These are phyloP conservation scores for Hyaloscypha bicolor DNA, from an alignment of 495 filamentous ascomycete species.

Conservation along the genomic window DNA sequence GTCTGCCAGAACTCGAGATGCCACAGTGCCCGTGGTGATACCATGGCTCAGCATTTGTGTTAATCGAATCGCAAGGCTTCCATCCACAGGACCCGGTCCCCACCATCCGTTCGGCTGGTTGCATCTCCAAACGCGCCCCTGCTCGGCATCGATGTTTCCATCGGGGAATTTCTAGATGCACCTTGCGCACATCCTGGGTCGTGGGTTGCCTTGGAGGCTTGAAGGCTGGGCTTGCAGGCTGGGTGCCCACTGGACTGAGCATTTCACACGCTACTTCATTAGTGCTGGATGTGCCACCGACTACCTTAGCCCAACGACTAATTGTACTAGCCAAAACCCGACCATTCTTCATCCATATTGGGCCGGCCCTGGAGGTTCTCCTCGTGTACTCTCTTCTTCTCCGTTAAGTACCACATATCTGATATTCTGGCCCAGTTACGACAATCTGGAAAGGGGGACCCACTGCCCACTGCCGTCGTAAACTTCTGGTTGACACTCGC, in stretches of 20 bases:
- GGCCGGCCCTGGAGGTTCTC: too few species aligned
- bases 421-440: too few species aligned
- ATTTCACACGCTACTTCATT: background rate
- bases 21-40: background rate
- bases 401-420: too few species aligned
- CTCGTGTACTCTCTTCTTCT: too few species aligned
- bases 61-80: conserved; percentile 8
- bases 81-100: conserved; percentile 1
- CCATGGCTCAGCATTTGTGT: background rate
- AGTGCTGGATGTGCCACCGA: too few species aligned
- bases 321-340: too few species aligned
- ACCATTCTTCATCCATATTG: too few species aligned
- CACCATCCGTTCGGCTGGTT: conserved; percentile 24
- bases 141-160: conserved; percentile 30
- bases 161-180: conserved; percentile 17
- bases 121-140: conserved; percentile 25
- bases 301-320: too few species aligned
- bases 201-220: background rate
- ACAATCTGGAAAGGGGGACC: too few species aligned
- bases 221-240: background rate
- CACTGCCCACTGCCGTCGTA: background rate
- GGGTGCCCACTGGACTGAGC: background rate
- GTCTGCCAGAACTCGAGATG: background rate
- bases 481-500: too few species aligned
- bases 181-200: background rate